Percentiles rank a stretch among this genome's conserved stretches.
These are phyloP conservation scores for Malassezia japonica DNA, from an alignment of 1,284 basidiomycete genomes.

Conservation along the genomic window DNA sequence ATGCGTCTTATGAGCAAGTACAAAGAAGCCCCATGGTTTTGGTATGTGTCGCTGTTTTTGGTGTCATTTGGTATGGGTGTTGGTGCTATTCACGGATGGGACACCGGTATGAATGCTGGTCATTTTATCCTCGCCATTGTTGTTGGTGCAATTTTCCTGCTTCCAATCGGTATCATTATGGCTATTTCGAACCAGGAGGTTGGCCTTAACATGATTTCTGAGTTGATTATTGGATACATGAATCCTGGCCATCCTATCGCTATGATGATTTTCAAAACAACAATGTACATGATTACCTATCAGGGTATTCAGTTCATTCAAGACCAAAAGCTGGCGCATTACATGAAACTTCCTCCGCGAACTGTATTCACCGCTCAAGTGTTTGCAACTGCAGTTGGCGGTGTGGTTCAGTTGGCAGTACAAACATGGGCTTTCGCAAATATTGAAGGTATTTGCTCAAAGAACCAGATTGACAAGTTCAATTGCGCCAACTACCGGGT, in stretches of 20 bases:
- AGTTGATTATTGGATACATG: slow-evolving; percentile 62
- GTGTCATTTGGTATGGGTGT: slow-evolving; percentile 59
- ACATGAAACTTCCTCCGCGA: slow-evolving; percentile 89
- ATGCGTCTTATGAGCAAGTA: slow-evolving; percentile 90
- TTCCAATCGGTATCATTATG: slow-evolving; percentile 82
- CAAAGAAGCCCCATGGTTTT: slow-evolving; percentile 88
- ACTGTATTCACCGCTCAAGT: slow-evolving; percentile 76
- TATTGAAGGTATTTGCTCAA: slow-evolving; percentile 61
- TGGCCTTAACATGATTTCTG: slow-evolving; percentile 74
- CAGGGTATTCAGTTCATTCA: slow-evolving; percentile 72
- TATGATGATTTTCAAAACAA: slow-evolving; percentile 91
- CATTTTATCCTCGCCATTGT: slow-evolving; percentile 60
- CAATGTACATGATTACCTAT: slow-evolving; percentile 50
- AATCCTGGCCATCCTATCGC: slow-evolving; percentile 52
- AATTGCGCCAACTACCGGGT: slow-evolving; percentile 26
- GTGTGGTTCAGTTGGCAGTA: slow-evolving; percentile 51
- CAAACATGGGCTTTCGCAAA: slow-evolving; percentile 65
- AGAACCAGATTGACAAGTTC: slow-evolving; percentile 38
- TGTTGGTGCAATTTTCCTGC: slow-evolving; percentile 69
- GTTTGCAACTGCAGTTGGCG: slow-evolving; percentile 59
- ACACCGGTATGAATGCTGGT: slow-evolving; percentile 59
- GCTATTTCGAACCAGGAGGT: slow-evolving; percentile 74
- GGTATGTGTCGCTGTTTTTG: slow-evolving; percentile 60
- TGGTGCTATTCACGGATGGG: slow-evolving; percentile 61
- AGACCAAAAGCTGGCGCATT: slow-evolving; percentile 90